Conservation (phyloP, 2,329 filamentous ascomycete genomes). For the Apiospora aurea region DNA sequence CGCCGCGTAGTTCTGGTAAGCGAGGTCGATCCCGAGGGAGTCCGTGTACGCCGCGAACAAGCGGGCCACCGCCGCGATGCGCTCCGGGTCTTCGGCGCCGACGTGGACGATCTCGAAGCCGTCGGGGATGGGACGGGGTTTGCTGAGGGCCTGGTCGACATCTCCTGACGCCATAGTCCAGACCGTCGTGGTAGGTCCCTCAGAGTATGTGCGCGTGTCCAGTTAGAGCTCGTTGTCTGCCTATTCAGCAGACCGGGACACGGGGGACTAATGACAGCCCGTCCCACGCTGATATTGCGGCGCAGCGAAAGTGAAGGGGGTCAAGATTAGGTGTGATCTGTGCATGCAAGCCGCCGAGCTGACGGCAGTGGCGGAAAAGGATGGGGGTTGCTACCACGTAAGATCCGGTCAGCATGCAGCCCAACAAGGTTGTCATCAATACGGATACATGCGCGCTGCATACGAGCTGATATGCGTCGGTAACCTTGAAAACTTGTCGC, state of each 20-base stretch:
- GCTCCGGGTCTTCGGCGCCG: not conserved
- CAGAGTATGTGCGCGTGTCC: not conserved
- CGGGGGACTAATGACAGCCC: not conserved
- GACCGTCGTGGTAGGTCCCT: not conserved
- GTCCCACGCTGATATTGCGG: not conserved
- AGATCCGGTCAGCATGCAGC: too few relatives aligned
- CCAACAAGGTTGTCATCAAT: too few relatives aligned
- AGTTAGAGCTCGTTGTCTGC: too few relatives aligned
- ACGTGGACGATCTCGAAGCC: slow-evolving; percentile 4
- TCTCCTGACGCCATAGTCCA: not conserved
- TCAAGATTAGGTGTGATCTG: not conserved
- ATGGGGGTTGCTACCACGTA: too few relatives aligned
- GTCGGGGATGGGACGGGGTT: too few relatives aligned
- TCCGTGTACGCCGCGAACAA: slow-evolving; percentile 21
- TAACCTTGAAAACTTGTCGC: too few relatives aligned
- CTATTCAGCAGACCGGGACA: not conserved
- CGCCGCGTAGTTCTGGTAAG: slow-evolving; percentile 13
- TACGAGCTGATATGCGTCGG: too few relatives aligned
- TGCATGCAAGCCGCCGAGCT: not conserved
- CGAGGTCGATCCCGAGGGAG: slow-evolving; percentile 10
- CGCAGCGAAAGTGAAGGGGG: not conserved
- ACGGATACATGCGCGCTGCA: too few relatives aligned
- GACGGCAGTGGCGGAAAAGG: too few relatives aligned
- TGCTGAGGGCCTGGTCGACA: not conserved
- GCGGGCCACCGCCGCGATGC: not conserved